Evolutionary conservation across 805 yeast genomes (phyloP).

Genomic region (Metschnikowia reukaufii): DNA sequence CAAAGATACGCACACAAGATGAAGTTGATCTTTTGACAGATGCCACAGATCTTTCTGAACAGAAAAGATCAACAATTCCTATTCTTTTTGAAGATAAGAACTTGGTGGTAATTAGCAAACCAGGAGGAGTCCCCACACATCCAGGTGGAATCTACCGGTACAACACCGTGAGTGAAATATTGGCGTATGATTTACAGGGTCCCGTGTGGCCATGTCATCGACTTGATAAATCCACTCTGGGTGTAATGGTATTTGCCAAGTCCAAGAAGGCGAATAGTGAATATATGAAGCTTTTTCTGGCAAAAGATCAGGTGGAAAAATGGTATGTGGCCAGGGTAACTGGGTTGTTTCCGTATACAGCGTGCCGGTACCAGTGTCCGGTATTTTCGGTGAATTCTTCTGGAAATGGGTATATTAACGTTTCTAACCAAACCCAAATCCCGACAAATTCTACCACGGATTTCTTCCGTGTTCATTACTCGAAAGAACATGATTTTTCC

Average conservation of each 20-base stretch:
- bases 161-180: slow-evolving; percentile 45
- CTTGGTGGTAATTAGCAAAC: slow-evolving; percentile 48
- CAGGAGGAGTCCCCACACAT: slow-evolving; percentile 55
- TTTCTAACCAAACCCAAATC: slow-evolving; percentile 22
- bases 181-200: slow-evolving; percentile 30
- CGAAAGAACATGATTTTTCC: slow-evolving; percentile 32
- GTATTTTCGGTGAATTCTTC: slow-evolving; percentile 34
- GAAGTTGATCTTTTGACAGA: background rate
- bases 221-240: slow-evolving; percentile 53
- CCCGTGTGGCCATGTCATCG: slow-evolving; percentile 48
- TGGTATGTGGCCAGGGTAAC: slow-evolving; percentile 46
- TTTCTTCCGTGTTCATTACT: slow-evolving; percentile 33
- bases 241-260: slow-evolving; percentile 46
- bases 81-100: slow-evolving; percentile 39
- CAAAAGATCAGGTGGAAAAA: slow-evolving; percentile 32
- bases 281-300: slow-evolving; percentile 33
- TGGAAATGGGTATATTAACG: slow-evolving; percentile 25
- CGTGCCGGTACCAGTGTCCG: slow-evolving; percentile 38
- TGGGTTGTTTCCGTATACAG: slow-evolving; percentile 39
- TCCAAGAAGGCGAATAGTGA: slow-evolving; percentile 31
- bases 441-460: slow-evolving; percentile 35
- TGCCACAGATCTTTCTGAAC: background rate
- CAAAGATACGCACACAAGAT: background rate
- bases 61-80: background rate
- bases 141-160: slow-evolving; percentile 46